Base-by-base conservation (phyloP, 225 moss, liverwort and hornwort species). In the Thuidium tamariscinum region DNA sequence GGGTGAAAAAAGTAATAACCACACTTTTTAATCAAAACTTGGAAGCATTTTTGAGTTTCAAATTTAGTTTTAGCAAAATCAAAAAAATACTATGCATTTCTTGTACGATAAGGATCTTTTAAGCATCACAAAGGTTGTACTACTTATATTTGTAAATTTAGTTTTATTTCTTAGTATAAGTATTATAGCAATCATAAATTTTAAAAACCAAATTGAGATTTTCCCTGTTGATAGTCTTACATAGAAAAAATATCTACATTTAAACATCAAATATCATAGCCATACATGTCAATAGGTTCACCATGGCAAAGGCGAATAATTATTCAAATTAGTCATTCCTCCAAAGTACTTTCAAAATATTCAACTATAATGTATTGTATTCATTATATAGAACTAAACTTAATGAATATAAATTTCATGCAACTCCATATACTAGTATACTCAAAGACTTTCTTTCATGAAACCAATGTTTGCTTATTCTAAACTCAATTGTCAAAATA, bases 301-400 rank as follows among this genome's bases (percentile, higher is more conserved):
- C 9, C 0, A 73, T 30, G 30, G 11, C 2, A 48, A 48, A 19
- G 48, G 48, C 7, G 7, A 30, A 29, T 72, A 72, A 17, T 3
- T 72, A 18, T 48, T 30, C 30, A 48, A 30, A 48, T 6, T 73
- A 18, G 2, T 1, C 11, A 73, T 11, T 73, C 2, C 0, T 0
- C 9, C 2, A 16, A 9, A 46, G 7, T 0, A 72, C 10, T 5
- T 27, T 18, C 1, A 18, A 48, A 27, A 73, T 30, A 73, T 48
- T 73, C 18, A 48, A 30, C 11, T 48, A 4, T 17, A 73, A 19
- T 48, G 19, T 48, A 0, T 30, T 30, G 4, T 18, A 30, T 18
- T 30, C 7, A 30, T 30, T 3, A 16, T 5, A 71, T 71, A 44
- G 10, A 2, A 2, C 0, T 11, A 0, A 29, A 72, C 17, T 13